A percentile compares a stretch with the other conserved stretches of the same genome.
phyloP scores from a whole-genome alignment of 23 red algal species.

The Gracilaria gracilis region DNA sequence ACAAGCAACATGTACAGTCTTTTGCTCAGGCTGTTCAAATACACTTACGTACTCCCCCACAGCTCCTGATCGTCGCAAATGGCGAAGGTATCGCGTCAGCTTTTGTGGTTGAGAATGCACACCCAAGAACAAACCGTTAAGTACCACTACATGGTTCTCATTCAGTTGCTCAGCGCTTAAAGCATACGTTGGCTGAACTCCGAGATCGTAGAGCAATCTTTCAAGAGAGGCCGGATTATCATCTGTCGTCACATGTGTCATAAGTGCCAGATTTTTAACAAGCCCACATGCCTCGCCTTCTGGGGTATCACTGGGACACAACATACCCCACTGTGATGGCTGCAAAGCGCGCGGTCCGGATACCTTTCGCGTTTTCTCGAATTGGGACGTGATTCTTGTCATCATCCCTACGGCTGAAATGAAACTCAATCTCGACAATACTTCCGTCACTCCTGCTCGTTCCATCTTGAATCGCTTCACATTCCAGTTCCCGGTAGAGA shows the following conservation, averaged over 20 bases:
- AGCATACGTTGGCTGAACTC: constrained; percentile 60
- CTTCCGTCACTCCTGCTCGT: constrained; percentile 95
- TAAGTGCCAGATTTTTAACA: constrained; percentile 97
- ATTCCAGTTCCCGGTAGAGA: constrained; percentile 95
- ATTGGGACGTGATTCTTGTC: constrained; percentile 98
- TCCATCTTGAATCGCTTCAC: constrained; percentile 96
- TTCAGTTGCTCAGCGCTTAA: constrained; percentile 82
- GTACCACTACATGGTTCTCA: constrained; percentile 72
- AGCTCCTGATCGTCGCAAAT: constrained; percentile 70
- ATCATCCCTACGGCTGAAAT: constrained; percentile 98
- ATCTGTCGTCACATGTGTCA: constrained; percentile 95
- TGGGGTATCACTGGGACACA: constrained; percentile 98
- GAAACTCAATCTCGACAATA: constrained; percentile 90
- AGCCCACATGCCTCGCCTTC: constrained; percentile 99
- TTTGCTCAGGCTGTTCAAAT: constrained; percentile 74
- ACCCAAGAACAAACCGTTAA: constrained; percentile 94
- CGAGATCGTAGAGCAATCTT: constrained; percentile 87
- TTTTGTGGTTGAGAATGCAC: constrained; percentile 80
- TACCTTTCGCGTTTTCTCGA: constrained; percentile 99
- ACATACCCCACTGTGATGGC: constrained; percentile 96
- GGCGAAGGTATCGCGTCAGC: constrained; percentile 65
- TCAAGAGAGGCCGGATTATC: constrained; percentile 83
- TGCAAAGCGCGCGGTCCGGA: constrained; percentile 95
- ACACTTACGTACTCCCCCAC: constrained; percentile 94
- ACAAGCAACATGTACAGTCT: constrained; percentile 81